phyloP scores from a whole-genome alignment of 192 early-diverging fungal species.

The Oehlia diaphana region DNA sequence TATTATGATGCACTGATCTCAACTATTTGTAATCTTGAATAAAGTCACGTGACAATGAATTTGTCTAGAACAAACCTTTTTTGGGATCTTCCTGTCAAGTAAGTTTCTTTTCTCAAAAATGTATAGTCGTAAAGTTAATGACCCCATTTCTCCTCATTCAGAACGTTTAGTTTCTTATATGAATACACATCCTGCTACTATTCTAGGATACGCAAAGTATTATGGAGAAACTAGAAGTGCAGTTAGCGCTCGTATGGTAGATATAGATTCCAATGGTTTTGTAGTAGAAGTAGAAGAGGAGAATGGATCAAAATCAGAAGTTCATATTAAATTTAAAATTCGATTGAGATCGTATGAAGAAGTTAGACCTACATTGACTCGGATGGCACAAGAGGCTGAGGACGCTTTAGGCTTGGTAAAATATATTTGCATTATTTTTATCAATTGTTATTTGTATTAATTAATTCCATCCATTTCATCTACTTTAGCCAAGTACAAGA shows the following conservation, averaged over 20 bases:
- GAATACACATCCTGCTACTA: constrained; percentile 40
- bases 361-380: constrained; percentile 42
- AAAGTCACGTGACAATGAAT: no score
- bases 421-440: background rate
- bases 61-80: no score
- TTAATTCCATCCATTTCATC: constrained; percentile 19
- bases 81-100: no score
- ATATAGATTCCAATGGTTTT: constrained; percentile 38
- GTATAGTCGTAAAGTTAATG: constrained; percentile 7
- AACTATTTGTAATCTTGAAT: no score
- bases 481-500: constrained; percentile 33
- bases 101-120: background rate
- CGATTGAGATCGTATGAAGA: constrained; percentile 39
- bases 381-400: constrained; percentile 51
- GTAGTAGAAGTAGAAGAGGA: constrained; percentile 23
- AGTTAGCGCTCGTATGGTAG: constrained; percentile 38
- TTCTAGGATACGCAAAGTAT: constrained; percentile 44
- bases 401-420: constrained; percentile 43
- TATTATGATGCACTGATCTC: no score
- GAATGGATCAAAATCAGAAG: constrained; percentile 29
- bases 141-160: constrained; percentile 39
- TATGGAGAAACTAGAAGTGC: constrained; percentile 35
- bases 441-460: background rate
- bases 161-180: constrained; percentile 40
- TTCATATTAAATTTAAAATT: constrained; percentile 34